Conservation (phyloP, 2,329 filamentous ascomycete species). For the Botrytis tulipae region DNA sequence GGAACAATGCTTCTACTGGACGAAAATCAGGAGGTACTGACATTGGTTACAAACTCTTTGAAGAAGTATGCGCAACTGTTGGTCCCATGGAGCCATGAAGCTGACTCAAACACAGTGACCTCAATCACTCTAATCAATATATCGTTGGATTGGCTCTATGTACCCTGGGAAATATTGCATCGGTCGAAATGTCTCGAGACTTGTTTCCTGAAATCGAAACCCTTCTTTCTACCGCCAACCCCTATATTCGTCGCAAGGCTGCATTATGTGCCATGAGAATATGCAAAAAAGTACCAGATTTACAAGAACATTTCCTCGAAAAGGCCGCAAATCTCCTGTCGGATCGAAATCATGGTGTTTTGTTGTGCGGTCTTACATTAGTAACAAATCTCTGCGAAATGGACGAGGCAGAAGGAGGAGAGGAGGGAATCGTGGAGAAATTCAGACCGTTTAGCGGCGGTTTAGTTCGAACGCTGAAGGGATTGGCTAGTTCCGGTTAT, state of each 20-base stretch:
- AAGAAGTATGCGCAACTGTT: slow-evolving; percentile 68
- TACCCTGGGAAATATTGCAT: slow-evolving; percentile 96
- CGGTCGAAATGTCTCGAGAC: slow-evolving; percentile 96
- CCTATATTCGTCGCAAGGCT: slow-evolving; percentile 96
- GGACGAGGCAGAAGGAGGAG: slow-evolving; percentile 88
- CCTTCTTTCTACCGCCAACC: slow-evolving; percentile 87
- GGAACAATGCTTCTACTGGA: slow-evolving; percentile 95
- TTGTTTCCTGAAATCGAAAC: slow-evolving; percentile 94
- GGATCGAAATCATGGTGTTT: slow-evolving; percentile 92
- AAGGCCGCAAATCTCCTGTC: slow-evolving; percentile 85
- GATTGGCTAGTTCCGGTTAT: slow-evolving; percentile 90
- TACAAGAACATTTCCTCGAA: slow-evolving; percentile 95
- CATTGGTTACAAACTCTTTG: slow-evolving; percentile 93
- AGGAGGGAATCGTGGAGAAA: slow-evolving; percentile 84
- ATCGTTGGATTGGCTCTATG: slow-evolving; percentile 95
- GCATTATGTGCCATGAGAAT: slow-evolving; percentile 99
- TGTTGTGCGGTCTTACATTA: slow-evolving; percentile 87
- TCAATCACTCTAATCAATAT: slow-evolving; percentile 97
- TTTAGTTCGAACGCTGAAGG: slow-evolving; percentile 87
- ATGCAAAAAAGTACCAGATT: slow-evolving; percentile 93
- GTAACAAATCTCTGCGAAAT: slow-evolving; percentile 92
- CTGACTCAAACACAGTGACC: slow-evolving; percentile 59
- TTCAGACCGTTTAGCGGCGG: slow-evolving; percentile 84
- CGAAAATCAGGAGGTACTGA: slow-evolving; percentile 97
- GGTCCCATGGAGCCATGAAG: background rate